Evolutionary conservation across 257 asterid species (phyloP), one percentile per base, ranked within the genome.

Genomic region (Solanum ossicruentum): DNA sequence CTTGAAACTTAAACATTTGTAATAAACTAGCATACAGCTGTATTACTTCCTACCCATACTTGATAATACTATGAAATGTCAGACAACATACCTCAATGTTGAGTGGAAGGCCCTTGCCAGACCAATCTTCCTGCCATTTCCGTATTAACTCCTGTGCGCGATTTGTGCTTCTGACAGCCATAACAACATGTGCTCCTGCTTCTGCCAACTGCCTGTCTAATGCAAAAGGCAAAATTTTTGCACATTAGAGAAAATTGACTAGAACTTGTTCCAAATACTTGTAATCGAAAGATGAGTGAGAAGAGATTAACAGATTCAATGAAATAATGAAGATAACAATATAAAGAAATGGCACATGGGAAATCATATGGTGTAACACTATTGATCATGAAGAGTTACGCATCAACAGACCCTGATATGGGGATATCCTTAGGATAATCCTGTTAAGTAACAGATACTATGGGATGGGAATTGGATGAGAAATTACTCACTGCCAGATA

Each of bases 161-260:
- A 85, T 90, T 91, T 4, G 94, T 84, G 82, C 94, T 97, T 88
- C 98, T 91, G 58, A 95, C 99, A 6, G 99, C 99, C 99, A 97
- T 97, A 88, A 95, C 91, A 21, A 95, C 97, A 86, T 95, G 99
- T 2, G 92, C 99, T 56, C 99, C 98, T 83, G 98, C 91, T 89
- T 97, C 98, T 1, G 97, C 97, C 92, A 97, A 90, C 89, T 95
- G 99, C 89, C 96, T 93, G 89, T 67, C 78, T 84, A 70, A 85
- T 78, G 83, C 83, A 83, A 21, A 21, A 85, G 83, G 36, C 23
- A 47, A 85, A 86, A 63, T 71, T 81, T 52, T 71, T 82, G 70
- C 65, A 80, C 81, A 66, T 47, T 84, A 75, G 67, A 55, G 82
- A 75, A 83, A 79, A 66, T 28, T 26, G 28, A 52, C 39, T 78